Evolutionary conservation across 768 basidiomycete species (phyloP), one percentile per base, ranked within the genome.

Genomic region (Epithele typhae): DNA sequence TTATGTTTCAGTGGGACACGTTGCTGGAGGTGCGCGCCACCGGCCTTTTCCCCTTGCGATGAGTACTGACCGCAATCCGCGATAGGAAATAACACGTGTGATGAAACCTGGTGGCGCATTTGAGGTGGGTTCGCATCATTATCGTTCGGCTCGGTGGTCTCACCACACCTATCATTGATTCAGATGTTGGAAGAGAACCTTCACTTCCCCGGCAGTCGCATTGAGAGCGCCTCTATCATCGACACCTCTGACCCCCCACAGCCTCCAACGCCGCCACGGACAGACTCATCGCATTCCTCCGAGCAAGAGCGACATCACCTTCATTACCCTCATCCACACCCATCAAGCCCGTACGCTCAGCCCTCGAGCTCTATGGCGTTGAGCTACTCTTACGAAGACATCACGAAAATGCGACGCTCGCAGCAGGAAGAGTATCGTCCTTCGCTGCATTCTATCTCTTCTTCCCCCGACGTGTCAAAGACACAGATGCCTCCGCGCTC

Each of bases 131-230:
- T 18, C 43, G 46, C 37, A 19, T 41, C 37, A 30, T 40, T 19
- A 24, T 25, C 22, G 4, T n/a, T 17, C 12, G 22, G n/a, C 10
- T n/a, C 19, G 9, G 36, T 37, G 25, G n/a, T 15, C 21, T 21
- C 6, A 25, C 8, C 34, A 47, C 30, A 41, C 24, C 21, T 35
- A 47, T 22, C 38, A 21, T 24, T n/a, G n/a, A n/a, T 12, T 35
- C 37, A 84, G 82, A 72, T 87, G 64, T 68, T 85, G 40, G 87
- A 89, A 59, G 84, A 87, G 62, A 84, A 89, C 51, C 61, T 89
- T 3, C 81, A 76, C 57, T 87, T 87, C 56, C 86, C 85, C 1
- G 83, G 84, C 11, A 73, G 68, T 51, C 49, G 60, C 3, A 54
- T 64, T 14, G 72, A 75, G 37, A 22, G 48, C 43, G 34, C 30